phyloP scores from a whole-genome alignment of 202 grass and related monocot genomes.

The Setaria italica region DNA sequence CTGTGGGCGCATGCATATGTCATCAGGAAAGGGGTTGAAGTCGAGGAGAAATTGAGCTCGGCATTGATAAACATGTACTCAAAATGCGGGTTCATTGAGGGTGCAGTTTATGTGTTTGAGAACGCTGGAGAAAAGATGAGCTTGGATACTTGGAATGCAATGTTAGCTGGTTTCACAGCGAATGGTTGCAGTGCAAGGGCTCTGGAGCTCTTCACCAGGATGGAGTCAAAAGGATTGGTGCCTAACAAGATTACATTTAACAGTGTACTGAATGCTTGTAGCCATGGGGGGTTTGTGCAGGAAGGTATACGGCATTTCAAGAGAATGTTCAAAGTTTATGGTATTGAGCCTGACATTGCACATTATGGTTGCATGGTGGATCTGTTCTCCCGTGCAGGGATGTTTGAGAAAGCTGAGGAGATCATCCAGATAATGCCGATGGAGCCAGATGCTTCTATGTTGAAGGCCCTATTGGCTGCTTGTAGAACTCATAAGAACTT shows the following conservation, averaged over 20 bases:
- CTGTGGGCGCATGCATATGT: conserved; percentile 78
- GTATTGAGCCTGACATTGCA: conserved; percentile 63
- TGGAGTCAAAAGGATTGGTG: conserved; percentile 58
- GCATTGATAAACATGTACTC: conserved; percentile 82
- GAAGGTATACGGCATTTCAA: conserved; percentile 66
- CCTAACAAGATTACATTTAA: conserved; percentile 81
- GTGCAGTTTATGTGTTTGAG: conserved; percentile 66
- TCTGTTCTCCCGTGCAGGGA: conserved; percentile 70
- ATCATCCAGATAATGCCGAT: conserved; percentile 64
- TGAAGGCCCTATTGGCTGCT: conserved; percentile 70
- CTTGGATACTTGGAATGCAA: conserved; percentile 62
- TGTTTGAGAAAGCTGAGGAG: conserved; percentile 64
- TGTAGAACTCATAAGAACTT: conserved; percentile 73
- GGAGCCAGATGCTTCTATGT: conserved; percentile 63
- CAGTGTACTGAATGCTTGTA: conserved; percentile 78
- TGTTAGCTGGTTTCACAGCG: conserved; percentile 67
- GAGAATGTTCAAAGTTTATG: conserved; percentile 60
- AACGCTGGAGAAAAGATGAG: conserved; percentile 45
- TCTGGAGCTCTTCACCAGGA: conserved; percentile 68
- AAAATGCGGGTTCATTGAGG: conserved; percentile 71
- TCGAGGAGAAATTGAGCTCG: conserved; percentile 64
- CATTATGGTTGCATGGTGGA: conserved; percentile 91
- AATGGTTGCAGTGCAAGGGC: conserved; percentile 64
- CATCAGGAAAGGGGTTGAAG: conserved; percentile 51
- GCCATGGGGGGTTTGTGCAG: conserved; percentile 64